Evolutionary conservation across 257 asterid species (phyloP), one percentile per base, ranked within the genome.

Genomic region (Solanum acaule): DNA sequence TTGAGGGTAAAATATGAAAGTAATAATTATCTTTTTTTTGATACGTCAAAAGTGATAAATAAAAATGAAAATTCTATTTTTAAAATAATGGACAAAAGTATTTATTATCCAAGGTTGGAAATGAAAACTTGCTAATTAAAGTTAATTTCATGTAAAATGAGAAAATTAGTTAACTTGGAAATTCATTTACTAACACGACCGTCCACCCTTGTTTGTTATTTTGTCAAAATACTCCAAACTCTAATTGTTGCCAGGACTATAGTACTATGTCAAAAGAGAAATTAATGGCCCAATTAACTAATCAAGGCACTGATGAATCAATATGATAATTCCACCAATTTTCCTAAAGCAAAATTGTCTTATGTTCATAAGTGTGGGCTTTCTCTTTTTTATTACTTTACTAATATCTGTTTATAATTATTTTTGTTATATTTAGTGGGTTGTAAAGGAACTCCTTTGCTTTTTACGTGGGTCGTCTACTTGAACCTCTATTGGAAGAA

Each of bases 381-480:
- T 18, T 72, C 27, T 72, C 25, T 18, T 16, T 16, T 71, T 49
- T 49, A 49, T 49, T 13, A 71, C 78, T 31, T 31, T 6, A 71
- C 12, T 71, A 8, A 7, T 71, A 31, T 71, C 12, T 71, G 12
- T 68, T 67, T 86, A 72, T 31, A 12, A 25, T 33, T 59, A n/a
- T 40, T 27, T 70, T 27, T 70, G 22, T 27, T 85, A n/a, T 34
- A 27, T 16, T 16, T 52, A 52, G 34, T 89, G 73, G 85, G 70
- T 40, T 46, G 37, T 56, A 88, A 87, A 79, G 59, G 77, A 90
- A 89, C 79, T 77, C 79, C 71, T 46, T 81, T 86, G 15, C 90
- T 86, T 86, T 90, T 42, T 68, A 88, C 34, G 89, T 86, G 86
- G 91, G 87, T 86, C 44, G 18, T 88, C 68, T 49, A 88, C 92